Percentiles rank a stretch among this genome's conserved stretches.
These are phyloP conservation scores for Ophioceras dolichostomum DNA, from an alignment of 2,329 filamentous ascomycete species.

Conservation along the genomic window DNA sequence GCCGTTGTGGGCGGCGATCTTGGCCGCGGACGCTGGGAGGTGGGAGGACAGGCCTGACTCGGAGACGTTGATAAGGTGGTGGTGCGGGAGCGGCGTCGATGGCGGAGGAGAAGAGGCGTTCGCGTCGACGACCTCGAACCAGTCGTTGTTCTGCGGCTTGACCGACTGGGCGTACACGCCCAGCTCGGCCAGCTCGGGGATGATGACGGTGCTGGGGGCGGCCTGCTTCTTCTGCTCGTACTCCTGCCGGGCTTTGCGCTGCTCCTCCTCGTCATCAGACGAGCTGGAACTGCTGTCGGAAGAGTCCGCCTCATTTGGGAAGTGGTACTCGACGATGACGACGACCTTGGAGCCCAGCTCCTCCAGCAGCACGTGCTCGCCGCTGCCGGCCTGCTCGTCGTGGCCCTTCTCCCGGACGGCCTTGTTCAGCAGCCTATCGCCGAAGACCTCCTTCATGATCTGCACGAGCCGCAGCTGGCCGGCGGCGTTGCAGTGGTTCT, in stretches of 20 bases:
- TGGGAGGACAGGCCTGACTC: constrained; percentile 44
- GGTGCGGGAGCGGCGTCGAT: constrained; percentile 41
- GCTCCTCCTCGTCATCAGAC: constrained; percentile 20
- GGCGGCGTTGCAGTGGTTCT: constrained; percentile 50
- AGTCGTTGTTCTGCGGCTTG: constrained; percentile 53
- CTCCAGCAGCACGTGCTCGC: constrained; percentile 41
- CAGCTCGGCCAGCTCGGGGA: constrained; percentile 52
- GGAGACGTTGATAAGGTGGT: constrained; percentile 58
- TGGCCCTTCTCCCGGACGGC: constrained; percentile 43
- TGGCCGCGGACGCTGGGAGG: constrained; percentile 30
- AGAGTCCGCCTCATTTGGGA: constrained; percentile 34
- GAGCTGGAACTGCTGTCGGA: constrained; percentile 16
- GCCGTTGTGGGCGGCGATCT: constrained; percentile 48
- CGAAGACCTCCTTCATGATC: constrained; percentile 55
- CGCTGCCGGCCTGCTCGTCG: constrained; percentile 35
- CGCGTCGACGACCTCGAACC: constrained; percentile 35
- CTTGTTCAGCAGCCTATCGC: constrained; percentile 44
- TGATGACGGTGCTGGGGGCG: constrained; percentile 31
- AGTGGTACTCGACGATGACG: constrained; percentile 56
- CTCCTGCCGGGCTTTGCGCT: constrained; percentile 26
- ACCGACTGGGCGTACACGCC: constrained; percentile 61
- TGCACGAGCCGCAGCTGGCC: constrained; percentile 49
- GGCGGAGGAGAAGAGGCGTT: constrained; percentile 18
- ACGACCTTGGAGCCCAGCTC: constrained; percentile 52
- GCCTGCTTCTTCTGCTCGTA: constrained; percentile 41